Base-by-base conservation (phyloP, 148 eudicot genomes). In the Fagopyrum tataricum region DNA sequence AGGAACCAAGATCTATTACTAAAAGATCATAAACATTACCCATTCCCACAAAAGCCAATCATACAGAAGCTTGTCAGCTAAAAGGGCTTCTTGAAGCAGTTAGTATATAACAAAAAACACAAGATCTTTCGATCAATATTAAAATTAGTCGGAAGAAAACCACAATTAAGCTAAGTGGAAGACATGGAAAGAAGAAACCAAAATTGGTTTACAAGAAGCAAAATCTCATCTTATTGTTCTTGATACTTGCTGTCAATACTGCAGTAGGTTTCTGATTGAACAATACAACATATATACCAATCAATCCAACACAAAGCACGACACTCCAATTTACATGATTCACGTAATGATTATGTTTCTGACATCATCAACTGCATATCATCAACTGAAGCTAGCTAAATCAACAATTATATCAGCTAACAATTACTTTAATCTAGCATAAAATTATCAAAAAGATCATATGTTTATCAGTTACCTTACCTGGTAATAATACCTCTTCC, bases 401-500 rank as follows among this genome's bases (percentile, higher is more conserved):
- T 23, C 37, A 31, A 31, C 37, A 31, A 31, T 31, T 31, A 31
- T 31, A 31, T 31, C 37, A 31, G 37, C 37, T 31, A 31, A 31
- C 37, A 31, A 3, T 31, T 31, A 31, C 37, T 31, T 3, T 31
- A 31, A 31, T 1, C 37, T 56, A 56, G 64, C 64, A 56, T 23
- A 56, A 12, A 56, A n/a, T 7, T 18, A 53, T 7, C 26, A 55
- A 5, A 5, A 53, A 51, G n/a, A 53, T 0, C 2, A 5, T 6
- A 55, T 23, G 37, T 24, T 59, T 7, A 17, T 52, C 21, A 5
- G 56, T 51, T 15, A 4, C 10, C 64, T 23, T 79, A 93, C 96
- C 97, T 91, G 82, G 67, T 90, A 94, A 81, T 83, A 88, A 76
- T 94, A 91, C 75, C 83, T 87, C 72, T 71, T 83, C 37, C 97